Percentiles rank a stretch among this genome's conserved stretches.
phyloP scores from a whole-genome alignment of 2,329 filamentous ascomycete genomes.

The Cladophialophora immunda region DNA sequence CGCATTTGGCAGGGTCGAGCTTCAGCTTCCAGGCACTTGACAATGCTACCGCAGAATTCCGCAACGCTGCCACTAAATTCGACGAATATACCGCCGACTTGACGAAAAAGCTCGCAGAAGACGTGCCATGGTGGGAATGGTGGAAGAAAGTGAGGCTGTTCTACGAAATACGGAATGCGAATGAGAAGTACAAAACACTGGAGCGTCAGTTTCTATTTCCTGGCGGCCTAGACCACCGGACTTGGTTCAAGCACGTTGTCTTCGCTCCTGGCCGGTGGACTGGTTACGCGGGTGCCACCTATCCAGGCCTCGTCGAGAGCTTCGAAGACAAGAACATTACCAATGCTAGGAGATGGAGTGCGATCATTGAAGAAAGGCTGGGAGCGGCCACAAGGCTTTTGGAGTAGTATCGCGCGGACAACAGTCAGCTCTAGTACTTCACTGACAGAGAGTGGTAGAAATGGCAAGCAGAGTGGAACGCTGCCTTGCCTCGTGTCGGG shows the following conservation, averaged over 20 bases:
- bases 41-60: constrained; percentile 58
- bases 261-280: constrained; percentile 94
- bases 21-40: constrained; percentile 51
- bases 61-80: constrained; percentile 58
- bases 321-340: constrained; percentile 60
- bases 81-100: constrained; percentile 61
- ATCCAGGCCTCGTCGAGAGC: constrained; percentile 70
- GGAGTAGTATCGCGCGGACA: constrained; percentile 13
- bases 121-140: constrained; percentile 80
- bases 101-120: constrained; percentile 55
- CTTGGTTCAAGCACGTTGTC: constrained; percentile 95
- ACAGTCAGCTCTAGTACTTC: background rate
- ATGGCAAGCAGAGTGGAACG: background rate
- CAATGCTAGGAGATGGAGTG: constrained; percentile 50
- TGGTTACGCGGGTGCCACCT: constrained; percentile 80
- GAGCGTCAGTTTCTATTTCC: constrained; percentile 82
- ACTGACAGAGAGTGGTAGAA: background rate
- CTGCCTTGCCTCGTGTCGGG: background rate
- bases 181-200: constrained; percentile 82
- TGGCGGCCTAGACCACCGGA: constrained; percentile 76
- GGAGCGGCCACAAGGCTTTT: constrained; percentile 40
- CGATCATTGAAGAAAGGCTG: constrained; percentile 43
- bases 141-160: constrained; percentile 72
- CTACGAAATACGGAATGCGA: constrained; percentile 71
- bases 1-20: constrained; percentile 25